Conservation (phyloP, 2,329 filamentous ascomycete species). For the Ploettnerulaceae sp. region DNA sequence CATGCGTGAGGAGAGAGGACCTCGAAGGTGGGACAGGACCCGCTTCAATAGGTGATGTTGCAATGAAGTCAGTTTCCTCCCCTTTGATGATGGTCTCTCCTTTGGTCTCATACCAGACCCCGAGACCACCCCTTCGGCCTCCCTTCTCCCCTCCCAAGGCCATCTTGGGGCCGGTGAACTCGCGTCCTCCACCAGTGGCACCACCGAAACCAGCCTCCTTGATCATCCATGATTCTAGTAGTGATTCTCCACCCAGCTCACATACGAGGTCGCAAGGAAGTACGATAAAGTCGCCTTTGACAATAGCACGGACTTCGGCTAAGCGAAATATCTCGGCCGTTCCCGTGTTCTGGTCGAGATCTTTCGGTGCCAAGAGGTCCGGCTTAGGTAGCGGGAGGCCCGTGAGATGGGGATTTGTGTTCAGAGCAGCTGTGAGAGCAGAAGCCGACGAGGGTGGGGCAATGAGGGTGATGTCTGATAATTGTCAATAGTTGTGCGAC, state of each 20-base stretch:
- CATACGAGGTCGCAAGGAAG: slow-evolving; percentile 92
- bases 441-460: slow-evolving; percentile 60
- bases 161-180: slow-evolving; percentile 40
- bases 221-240: slow-evolving; percentile 91
- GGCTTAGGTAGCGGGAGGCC: slow-evolving; percentile 67
- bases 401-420: slow-evolving; percentile 74
- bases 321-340: slow-evolving; percentile 85
- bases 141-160: slow-evolving; percentile 50
- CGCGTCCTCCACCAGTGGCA: slow-evolving; percentile 48
- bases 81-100: slow-evolving; percentile 72
- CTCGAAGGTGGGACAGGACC: slow-evolving; percentile 54
- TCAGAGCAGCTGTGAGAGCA: slow-evolving; percentile 65
- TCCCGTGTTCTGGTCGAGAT: slow-evolving; percentile 76
- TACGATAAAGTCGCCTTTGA: slow-evolving; percentile 83
- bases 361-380: slow-evolving; percentile 69
- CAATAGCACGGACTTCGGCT: slow-evolving; percentile 70
- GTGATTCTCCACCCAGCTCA: slow-evolving; percentile 74
- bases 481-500: slow-evolving; percentile 16
- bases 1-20: slow-evolving; percentile 59
- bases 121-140: slow-evolving; percentile 70
- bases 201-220: slow-evolving; percentile 65
- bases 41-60: slow-evolving; percentile 62
- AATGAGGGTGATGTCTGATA: slow-evolving; percentile 55
- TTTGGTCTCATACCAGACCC: slow-evolving; percentile 89
- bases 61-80: slow-evolving; percentile 90